Percentiles rank a stretch among this genome's conserved stretches.
phyloP scores from a whole-genome alignment of 2,329 filamentous ascomycete genomes.

The Fusarium sp. region DNA sequence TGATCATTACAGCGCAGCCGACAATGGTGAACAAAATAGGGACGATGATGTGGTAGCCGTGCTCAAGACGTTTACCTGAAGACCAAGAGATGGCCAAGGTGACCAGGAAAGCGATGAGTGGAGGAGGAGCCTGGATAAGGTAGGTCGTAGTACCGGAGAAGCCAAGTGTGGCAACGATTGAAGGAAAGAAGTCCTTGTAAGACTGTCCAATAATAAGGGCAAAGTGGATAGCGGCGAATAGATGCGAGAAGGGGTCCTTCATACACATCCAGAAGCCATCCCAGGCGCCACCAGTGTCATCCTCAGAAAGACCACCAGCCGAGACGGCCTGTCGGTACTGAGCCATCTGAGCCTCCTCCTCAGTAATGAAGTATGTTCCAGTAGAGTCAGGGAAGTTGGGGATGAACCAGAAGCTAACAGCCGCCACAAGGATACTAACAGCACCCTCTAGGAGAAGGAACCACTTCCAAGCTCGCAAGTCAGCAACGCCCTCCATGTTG shows the following conservation, averaged over 20 bases:
- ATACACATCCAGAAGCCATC: slow-evolving; percentile 50
- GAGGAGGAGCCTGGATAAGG: slow-evolving; percentile 57
- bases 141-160: slow-evolving; percentile 50
- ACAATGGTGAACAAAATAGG: slow-evolving; percentile 53
- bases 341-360: slow-evolving; percentile 55
- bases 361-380: slow-evolving; percentile 52
- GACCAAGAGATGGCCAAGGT: slow-evolving; percentile 55
- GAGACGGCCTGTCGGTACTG: slow-evolving; percentile 53
- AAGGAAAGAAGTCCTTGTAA: slow-evolving; percentile 59
- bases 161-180: slow-evolving; percentile 49
- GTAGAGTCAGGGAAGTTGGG: slow-evolving; percentile 51
- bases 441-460: slow-evolving; percentile 56
- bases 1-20: slow-evolving; percentile 58
- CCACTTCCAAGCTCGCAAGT: slow-evolving; percentile 56
- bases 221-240: slow-evolving; percentile 55
- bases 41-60: slow-evolving; percentile 56
- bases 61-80: slow-evolving; percentile 53
- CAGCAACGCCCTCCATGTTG: slow-evolving; percentile 56
- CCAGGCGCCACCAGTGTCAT: slow-evolving; percentile 55
- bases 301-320: slow-evolving; percentile 52
- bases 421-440: slow-evolving; percentile 49
- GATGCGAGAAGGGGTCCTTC: slow-evolving; percentile 54
- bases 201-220: slow-evolving; percentile 58
- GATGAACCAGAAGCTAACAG: slow-evolving; percentile 51
- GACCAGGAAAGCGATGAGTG: slow-evolving; percentile 56